Conservation (phyloP, 2,329 filamentous ascomycete genomes). For the Phialophora verrucosa region DNA sequence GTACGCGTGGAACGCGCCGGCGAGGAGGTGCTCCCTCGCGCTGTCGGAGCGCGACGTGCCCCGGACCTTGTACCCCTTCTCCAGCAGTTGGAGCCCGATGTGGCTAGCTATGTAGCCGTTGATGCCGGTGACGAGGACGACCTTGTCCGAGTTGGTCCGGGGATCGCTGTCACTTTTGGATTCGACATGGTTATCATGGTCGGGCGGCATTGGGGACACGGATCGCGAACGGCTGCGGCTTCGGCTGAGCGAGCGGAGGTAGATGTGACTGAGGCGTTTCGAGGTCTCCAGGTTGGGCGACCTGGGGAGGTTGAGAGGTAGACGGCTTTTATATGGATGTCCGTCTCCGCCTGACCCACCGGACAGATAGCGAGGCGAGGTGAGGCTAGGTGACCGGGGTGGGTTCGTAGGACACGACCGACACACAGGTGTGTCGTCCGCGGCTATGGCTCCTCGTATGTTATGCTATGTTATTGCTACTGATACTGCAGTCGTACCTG, state of each 20-base stretch:
- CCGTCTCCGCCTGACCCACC: not conserved
- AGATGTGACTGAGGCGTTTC: conserved; percentile 32
- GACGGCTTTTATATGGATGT: not conserved
- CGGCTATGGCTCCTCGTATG: not conserved
- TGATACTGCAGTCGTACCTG: too few relatives aligned
- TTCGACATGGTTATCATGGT: not conserved
- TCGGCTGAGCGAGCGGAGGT: conserved; percentile 28
- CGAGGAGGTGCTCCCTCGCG: conserved; percentile 33
- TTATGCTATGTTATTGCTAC: too few relatives aligned
- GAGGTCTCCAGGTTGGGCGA: conserved; percentile 27
- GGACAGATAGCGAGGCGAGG: not conserved
- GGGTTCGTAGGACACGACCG: not conserved
- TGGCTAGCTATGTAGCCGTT: conserved; percentile 50
- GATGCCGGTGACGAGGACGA: conserved; percentile 48
- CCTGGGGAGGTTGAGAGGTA: not conserved
- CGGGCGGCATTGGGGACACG: conserved; percentile 21
- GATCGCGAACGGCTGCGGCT: conserved; percentile 25
- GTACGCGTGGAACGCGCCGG: conserved; percentile 43
- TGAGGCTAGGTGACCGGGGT: not conserved
- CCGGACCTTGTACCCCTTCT: conserved; percentile 48
- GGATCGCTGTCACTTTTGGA: not conserved
- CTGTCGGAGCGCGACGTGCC: conserved; percentile 46
- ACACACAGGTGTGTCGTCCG: not conserved
- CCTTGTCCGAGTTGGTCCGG: conserved; percentile 11
- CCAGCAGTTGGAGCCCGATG: conserved; percentile 47